phyloP scores from a whole-genome alignment of 768 basidiomycete genomes.

The Naganishia friedmannii region DNA sequence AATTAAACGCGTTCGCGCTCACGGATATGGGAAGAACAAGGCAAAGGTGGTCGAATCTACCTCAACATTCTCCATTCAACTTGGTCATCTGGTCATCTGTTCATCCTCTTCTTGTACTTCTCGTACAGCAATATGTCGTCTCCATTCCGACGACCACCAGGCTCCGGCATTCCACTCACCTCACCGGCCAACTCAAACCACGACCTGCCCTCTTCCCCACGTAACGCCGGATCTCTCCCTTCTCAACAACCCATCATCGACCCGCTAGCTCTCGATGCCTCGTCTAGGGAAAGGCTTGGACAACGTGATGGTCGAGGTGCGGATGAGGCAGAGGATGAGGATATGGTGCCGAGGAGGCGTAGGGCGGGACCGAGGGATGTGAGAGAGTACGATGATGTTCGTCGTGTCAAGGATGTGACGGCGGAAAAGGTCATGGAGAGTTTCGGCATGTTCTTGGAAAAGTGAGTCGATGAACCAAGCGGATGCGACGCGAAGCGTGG shows the following conservation, averaged over 20 bases:
- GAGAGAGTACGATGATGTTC: constrained; percentile 60
- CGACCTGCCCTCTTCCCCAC: constrained; percentile 5
- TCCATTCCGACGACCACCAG: constrained; percentile 26
- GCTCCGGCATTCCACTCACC: constrained; percentile 12
- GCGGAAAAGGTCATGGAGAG: constrained; percentile 91
- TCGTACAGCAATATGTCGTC: constrained; percentile 19
- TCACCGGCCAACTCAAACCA: constrained; percentile 19
- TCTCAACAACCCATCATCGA: constrained; percentile 26
- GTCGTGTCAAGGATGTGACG: constrained; percentile 86
- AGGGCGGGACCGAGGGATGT: constrained; percentile 21
- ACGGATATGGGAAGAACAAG: neutral
- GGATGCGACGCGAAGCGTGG: neutral
- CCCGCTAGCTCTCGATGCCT: constrained; percentile 18
- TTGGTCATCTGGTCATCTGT: neutral
- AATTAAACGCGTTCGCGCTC: constrained; percentile 25
- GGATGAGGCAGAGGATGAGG: constrained; percentile 28
- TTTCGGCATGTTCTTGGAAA: constrained; percentile 86
- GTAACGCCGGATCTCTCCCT: constrained; percentile 13
- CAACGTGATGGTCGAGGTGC: neutral
- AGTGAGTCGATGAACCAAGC: constrained; percentile 57
- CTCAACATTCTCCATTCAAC: neutral
- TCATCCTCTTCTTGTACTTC: neutral
- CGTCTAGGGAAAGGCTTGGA: constrained; percentile 3
- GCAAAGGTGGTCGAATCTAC: constrained; percentile 5
- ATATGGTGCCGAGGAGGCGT: constrained; percentile 13